Base-by-base conservation (phyloP, 192 early-diverging fungal genomes). In the Borealophlyctis nickersoniae region DNA sequence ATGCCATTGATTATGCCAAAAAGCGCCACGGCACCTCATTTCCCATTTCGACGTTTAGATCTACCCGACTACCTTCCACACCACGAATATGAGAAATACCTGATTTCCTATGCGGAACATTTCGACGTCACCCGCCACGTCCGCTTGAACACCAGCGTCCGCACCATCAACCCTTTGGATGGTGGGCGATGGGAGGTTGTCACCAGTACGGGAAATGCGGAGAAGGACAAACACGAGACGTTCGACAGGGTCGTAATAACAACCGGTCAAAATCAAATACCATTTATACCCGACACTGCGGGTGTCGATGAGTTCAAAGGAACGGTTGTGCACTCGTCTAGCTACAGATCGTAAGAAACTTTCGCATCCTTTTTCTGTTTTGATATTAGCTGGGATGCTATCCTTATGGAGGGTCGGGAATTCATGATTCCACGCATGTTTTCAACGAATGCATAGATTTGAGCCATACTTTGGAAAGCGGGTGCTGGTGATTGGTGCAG, bases 221-320 rank as follows among this genome's bases (percentile, higher is more conserved):
- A 30, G 5, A 60, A 49, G 27, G 50, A 72, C 45, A 59, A 76
- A 28, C 73, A 73, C 52, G 81, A 83, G 49, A 63, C 66, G 9
- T 87, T 87, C 73, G 82, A 87, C 54, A 75, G 78, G 69, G 73
- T 87, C 0, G 78, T 87, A 66, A 74, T 87, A 28, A 76, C 76
- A 32, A 73, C 75, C n/a, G 82, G 82, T 24, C 85, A 85, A 54
- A 80, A 87, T 60, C 71, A 72, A 59, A 59, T 67, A n/a, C 79
- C 79, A 7, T 63, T 73, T 22, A 69, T 80, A 24, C 85, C 82
- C 22, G 67, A 80, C 9, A 80, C 73, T 55, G 50, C 52, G 16
- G 85, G 85, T 22, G 77, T 78, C 77, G 65, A 77, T 0, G 60
- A 58, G 2, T 85, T 74, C 56, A 65, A 60, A 14, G 85, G 85